A percentile compares a stretch with the other conserved stretches of the same genome.
phyloP scores from a whole-genome alignment of 225 moss, liverwort and hornwort species.

The Polytrichum formosum region DNA sequence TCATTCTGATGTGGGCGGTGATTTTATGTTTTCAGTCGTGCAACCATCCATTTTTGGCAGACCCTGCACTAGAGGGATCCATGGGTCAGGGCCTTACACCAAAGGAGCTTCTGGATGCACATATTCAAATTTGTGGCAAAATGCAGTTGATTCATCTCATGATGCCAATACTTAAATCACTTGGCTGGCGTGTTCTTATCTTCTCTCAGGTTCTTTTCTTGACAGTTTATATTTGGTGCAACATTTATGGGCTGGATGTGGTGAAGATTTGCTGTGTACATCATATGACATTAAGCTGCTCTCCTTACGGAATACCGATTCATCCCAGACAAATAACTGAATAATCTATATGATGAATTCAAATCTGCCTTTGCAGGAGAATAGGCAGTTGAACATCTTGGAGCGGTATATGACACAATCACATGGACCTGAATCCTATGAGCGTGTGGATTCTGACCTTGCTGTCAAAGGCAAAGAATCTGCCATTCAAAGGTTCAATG shows the following conservation, averaged over 20 bases:
- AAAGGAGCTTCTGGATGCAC: constrained; percentile 42
- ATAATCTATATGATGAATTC: not conserved
- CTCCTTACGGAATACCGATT: no score
- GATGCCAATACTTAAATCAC: constrained; percentile 41
- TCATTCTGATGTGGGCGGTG: not conserved
- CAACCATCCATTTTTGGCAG: constrained; percentile 58
- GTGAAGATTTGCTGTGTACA: no score
- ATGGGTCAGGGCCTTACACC: constrained; percentile 31
- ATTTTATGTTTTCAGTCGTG: constrained; percentile 34
- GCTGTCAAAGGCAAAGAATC: constrained; percentile 47
- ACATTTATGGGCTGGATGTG: no score
- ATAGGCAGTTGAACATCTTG: constrained; percentile 46
- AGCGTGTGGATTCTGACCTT: constrained; percentile 54
- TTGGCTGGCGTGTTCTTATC: constrained; percentile 47
- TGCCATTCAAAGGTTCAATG: constrained; percentile 54
- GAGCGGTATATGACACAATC: constrained; percentile 60
- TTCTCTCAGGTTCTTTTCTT: constrained; percentile 45
- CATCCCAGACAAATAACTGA: no score
- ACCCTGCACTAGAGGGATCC: constrained; percentile 32
- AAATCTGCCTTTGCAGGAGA: constrained; percentile 29
- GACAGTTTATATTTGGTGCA: no score
- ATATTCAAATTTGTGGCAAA: constrained; percentile 64
- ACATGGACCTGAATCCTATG: constrained; percentile 51
- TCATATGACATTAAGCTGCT: no score
- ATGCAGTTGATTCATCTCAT: constrained; percentile 50